Percentiles rank a stretch among this genome's conserved stretches.
phyloP scores from a whole-genome alignment of 768 basidiomycete genomes.

The Rhodotorula graminis region DNA sequence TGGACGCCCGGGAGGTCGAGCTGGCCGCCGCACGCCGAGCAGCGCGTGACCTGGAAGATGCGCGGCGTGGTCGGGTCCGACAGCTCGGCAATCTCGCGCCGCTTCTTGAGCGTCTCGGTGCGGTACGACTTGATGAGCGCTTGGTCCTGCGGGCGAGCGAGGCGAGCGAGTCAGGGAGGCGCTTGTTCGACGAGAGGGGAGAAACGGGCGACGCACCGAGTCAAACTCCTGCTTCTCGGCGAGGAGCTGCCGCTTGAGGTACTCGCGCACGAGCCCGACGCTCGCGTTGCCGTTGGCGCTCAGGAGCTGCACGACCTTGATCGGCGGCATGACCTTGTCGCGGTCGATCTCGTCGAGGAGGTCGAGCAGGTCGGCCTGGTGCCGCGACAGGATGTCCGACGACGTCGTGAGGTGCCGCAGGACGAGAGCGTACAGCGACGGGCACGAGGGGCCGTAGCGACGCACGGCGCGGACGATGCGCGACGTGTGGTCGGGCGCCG shows the following conservation, averaged over 20 bases:
- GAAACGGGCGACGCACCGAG: slow-evolving; percentile 56
- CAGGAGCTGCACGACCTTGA: slow-evolving; percentile 83
- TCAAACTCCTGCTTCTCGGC: slow-evolving; percentile 70
- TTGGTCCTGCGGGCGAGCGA: slow-evolving; percentile 61
- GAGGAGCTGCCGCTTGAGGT: slow-evolving; percentile 74
- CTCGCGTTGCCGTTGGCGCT: slow-evolving; percentile 84
- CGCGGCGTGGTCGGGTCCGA: slow-evolving; percentile 70
- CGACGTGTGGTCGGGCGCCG: slow-evolving; percentile 45
- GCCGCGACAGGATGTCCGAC: slow-evolving; percentile 64
- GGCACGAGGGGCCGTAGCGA: slow-evolving; percentile 65
- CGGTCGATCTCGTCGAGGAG: slow-evolving; percentile 75
- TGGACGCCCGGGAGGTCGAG: slow-evolving; percentile 89
- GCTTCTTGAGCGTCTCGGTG: slow-evolving; percentile 70
- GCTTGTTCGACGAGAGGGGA: not conserved
- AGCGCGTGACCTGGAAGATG: slow-evolving; percentile 91
- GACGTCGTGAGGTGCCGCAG: slow-evolving; percentile 83
- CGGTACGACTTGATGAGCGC: slow-evolving; percentile 83
- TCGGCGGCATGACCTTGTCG: slow-evolving; percentile 74
- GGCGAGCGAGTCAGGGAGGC: not conserved
- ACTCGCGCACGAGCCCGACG: slow-evolving; percentile 84
- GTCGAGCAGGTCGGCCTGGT: slow-evolving; percentile 64
- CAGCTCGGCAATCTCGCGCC: slow-evolving; percentile 75
- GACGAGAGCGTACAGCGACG: slow-evolving; percentile 77
- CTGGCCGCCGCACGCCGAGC: slow-evolving; percentile 80
- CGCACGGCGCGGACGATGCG: slow-evolving; percentile 70